A percentile compares a stretch with the other conserved stretches of the same genome.
These are phyloP conservation scores for Tetrastigma voinierianum DNA, from an alignment of 164 flowering plant genomes.

Conservation along the genomic window DNA sequence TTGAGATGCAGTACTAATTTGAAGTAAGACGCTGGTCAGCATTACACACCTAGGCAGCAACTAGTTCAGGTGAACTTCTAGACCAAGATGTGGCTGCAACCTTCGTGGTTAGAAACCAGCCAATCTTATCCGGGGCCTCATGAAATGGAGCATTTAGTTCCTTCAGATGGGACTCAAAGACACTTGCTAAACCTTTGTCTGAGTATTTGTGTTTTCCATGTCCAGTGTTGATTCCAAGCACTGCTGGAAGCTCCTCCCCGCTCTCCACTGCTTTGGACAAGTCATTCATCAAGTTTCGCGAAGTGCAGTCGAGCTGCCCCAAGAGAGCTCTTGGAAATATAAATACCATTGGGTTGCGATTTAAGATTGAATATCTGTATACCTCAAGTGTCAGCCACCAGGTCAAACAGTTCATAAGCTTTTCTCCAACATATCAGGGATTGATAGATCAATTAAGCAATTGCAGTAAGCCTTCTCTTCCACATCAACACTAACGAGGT, in stretches of 20 bases:
- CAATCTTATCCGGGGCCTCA: constrained; percentile 69
- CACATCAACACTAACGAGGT: constrained; percentile 42
- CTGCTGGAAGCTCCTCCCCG: constrained; percentile 68
- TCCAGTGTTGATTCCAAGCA: constrained; percentile 90
- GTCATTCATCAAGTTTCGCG: constrained; percentile 87
- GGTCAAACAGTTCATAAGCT: constrained; percentile 71
- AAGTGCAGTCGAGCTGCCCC: constrained; percentile 87
- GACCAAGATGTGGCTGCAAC: constrained; percentile 79
- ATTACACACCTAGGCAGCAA: constrained; percentile 31
- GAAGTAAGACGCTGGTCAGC: not conserved
- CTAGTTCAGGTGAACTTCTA: constrained; percentile 45
- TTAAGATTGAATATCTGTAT: constrained; percentile 62
- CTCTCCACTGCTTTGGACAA: constrained; percentile 62
- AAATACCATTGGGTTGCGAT: constrained; percentile 78
- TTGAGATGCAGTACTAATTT: no score
- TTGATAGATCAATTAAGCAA: constrained; percentile 87
- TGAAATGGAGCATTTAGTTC: constrained; percentile 88
- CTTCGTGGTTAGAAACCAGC: constrained; percentile 89
- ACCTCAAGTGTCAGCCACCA: constrained; percentile 60
- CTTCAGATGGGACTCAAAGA: constrained; percentile 67
- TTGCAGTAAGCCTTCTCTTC: constrained; percentile 81
- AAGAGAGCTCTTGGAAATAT: constrained; percentile 71
- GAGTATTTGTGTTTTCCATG: constrained; percentile 83
- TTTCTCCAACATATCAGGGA: constrained; percentile 54
- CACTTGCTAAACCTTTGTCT: constrained; percentile 66